Evolutionary conservation across 768 basidiomycete genomes (phyloP).

Genomic region (Suillus bovinus): DNA sequence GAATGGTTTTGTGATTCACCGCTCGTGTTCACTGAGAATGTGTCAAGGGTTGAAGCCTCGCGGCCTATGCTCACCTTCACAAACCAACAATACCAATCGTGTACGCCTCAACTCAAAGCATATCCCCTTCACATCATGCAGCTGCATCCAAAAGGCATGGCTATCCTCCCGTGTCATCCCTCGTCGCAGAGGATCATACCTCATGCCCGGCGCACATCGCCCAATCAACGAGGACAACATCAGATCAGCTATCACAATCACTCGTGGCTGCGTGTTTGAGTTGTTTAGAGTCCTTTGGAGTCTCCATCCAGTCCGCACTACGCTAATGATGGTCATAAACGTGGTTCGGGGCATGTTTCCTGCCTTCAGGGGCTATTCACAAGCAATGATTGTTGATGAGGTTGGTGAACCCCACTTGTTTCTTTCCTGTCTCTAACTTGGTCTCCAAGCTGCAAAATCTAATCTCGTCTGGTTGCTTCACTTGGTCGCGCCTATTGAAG

Average conservation of each 20-base stretch:
- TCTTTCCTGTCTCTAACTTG: slow-evolving; percentile 8
- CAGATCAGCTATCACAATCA: slow-evolving; percentile 55
- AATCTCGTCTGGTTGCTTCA: slow-evolving; percentile 70
- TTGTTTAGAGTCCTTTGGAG: slow-evolving; percentile 51
- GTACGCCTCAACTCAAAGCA: slow-evolving; percentile 6
- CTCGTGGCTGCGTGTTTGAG: slow-evolving; percentile 53
- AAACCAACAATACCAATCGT: slow-evolving; percentile 5
- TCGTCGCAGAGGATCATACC: slow-evolving; percentile 42
- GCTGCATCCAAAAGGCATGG: slow-evolving; percentile 49
- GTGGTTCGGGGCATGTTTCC: slow-evolving; percentile 74
- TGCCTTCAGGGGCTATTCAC: slow-evolving; percentile 83
- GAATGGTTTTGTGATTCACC: slow-evolving; percentile 17
- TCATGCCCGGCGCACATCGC: slow-evolving; percentile 71
- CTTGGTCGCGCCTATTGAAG: slow-evolving; percentile 62
- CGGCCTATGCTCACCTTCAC: slow-evolving; percentile 19
- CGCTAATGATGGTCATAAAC: slow-evolving; percentile 71
- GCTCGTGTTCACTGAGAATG: slow-evolving; percentile 23
- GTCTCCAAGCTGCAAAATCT: slow-evolving; percentile 61
- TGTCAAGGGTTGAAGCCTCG: slow-evolving; percentile 24
- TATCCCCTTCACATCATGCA: slow-evolving; percentile 12
- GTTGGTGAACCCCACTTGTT: slow-evolving; percentile 39
- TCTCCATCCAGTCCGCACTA: slow-evolving; percentile 67
- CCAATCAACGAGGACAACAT: slow-evolving; percentile 58
- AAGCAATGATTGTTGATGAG: slow-evolving; percentile 85
- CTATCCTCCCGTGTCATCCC: slow-evolving; percentile 55